These are phyloP conservation scores for Oryza brachyantha DNA, from an alignment of 176 grass and related monocot genomes.

Conservation along the genomic window DNA sequence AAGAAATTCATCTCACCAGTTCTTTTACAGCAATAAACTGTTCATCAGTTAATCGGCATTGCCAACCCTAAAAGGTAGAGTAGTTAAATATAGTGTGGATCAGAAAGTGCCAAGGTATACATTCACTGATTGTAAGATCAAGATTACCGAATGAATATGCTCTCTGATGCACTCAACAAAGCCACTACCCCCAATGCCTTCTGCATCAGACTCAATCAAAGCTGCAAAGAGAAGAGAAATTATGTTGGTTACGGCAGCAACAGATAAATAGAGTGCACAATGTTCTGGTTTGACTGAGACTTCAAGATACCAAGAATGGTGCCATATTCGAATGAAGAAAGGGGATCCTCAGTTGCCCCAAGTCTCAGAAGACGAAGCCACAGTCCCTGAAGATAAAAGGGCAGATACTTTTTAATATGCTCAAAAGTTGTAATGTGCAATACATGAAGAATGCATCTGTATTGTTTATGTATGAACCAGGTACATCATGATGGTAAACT, in stretches of 20 bases:
- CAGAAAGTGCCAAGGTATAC: conserved; percentile 15
- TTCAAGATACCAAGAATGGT: conserved; percentile 93
- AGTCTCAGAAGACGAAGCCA: conserved; percentile 97
- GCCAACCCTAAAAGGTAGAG: conserved; percentile 82
- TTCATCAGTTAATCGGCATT: conserved; percentile 97
- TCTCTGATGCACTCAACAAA: conserved; percentile 99
- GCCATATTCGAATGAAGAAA: conserved; percentile 99
- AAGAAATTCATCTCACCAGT: conserved; percentile 61
- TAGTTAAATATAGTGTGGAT: conserved; percentile 31
- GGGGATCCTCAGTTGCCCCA: conserved; percentile 96
- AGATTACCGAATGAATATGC: conserved; percentile 91
- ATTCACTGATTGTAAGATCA: conserved; percentile 25
- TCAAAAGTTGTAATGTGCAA: neutral
- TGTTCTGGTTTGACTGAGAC: conserved; percentile 21
- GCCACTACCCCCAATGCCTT: conserved; percentile 98
- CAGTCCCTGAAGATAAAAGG: conserved; percentile 69
- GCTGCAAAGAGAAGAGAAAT: conserved; percentile 58
- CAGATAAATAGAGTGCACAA: conserved; percentile 20
- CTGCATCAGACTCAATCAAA: conserved; percentile 98
- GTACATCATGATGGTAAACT: conserved; percentile 3
- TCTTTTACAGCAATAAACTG: conserved; percentile 99
- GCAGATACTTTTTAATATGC: conserved; percentile 22
- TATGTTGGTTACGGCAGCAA: conserved; percentile 13
- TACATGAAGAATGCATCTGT: conserved; percentile 1
- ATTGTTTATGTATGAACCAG: neutral